Evolutionary conservation across 192 early-diverging fungal species (phyloP).

Genomic region (Pecoramyces ruminantium): DNA sequence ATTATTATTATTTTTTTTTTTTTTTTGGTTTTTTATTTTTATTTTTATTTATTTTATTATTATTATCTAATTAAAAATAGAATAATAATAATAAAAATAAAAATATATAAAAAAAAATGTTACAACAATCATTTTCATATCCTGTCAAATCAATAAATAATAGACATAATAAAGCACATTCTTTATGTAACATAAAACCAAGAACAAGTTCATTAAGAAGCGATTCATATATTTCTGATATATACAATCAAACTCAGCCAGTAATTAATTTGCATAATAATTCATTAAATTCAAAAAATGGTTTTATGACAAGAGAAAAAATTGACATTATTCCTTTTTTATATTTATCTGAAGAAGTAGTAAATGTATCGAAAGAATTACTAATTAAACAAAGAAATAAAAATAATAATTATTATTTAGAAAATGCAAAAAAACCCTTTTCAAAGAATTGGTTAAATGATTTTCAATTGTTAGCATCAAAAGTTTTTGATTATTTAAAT

Average conservation of each 20-base stretch:
- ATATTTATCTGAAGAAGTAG: not conserved
- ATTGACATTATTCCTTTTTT: not conserved
- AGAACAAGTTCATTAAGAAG: not conserved
- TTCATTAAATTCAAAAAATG: not conserved
- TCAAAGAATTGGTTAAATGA: not conserved
- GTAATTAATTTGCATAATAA: not conserved
- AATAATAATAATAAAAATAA: too few relatives aligned
- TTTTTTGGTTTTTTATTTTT: too few relatives aligned
- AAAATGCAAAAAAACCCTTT: not conserved
- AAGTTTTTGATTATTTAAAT: not conserved
- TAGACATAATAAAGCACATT: not conserved
- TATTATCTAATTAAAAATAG: too few relatives aligned
- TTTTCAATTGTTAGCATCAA: not conserved
- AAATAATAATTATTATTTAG: not conserved
- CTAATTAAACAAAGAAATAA: not conserved
- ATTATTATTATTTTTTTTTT: too few relatives aligned
- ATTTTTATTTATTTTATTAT: too few relatives aligned
- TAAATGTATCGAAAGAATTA: not conserved
- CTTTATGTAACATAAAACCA: not conserved
- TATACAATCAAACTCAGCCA: not conserved
- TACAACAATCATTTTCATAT: not conserved
- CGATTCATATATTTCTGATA: not conserved
- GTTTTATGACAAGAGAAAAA: not conserved
- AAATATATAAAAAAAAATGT: not conserved
- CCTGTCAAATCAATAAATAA: not conserved